Evolutionary conservation across 2,329 filamentous ascomycete species (phyloP), one percentile per base, ranked within the genome.

Genomic region (Didymella arachidicola): DNA sequence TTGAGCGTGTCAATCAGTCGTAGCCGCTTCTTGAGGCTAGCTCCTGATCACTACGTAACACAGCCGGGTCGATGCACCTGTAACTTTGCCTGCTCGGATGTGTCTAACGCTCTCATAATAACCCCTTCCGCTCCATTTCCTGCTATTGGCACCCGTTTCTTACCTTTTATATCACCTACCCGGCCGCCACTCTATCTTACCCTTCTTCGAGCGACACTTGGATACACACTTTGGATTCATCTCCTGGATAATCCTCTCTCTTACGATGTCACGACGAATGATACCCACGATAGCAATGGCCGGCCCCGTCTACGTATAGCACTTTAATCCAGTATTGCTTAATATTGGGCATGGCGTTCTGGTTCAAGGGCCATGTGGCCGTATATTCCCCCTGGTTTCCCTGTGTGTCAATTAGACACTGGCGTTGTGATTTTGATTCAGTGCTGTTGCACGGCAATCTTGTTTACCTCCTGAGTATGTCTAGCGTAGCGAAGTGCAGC

Each of bases 201-300:
- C 32, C 50, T 59, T 54, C 53, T 57, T 57, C 49, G 38, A 57
- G 45, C 52, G 53, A 51, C 59, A 56, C 52, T 54, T 61, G 54
- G 57, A 56, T 55, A 58, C 48, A 64, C 53, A 59, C 49, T 57
- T 62, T 58, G 62, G 59, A 60, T 61, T 42, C 14, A 47, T 69
- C 63, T 59, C 38, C 52, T 63, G 63, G 64, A 66, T 64, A 59
- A 52, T 66, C 59, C 63, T 57, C 29, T 53, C 59, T 53, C 59
- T 70, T 60, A 74, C 66, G 71, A 75, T 65, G 71, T 72, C 65
- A 75, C 70, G 73, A 75, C 64, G 60, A 73, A 75, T 65, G 72
- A 75, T 74, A 75, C 72, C 72, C 72, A 74, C 66, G 69, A 71
- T 60, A 69, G 57, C 63, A 64, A 71, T 61, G 65, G 70, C 67